These are phyloP conservation scores for Pichia insulana DNA, from an alignment of 805 yeast species.

Conservation along the genomic window DNA sequence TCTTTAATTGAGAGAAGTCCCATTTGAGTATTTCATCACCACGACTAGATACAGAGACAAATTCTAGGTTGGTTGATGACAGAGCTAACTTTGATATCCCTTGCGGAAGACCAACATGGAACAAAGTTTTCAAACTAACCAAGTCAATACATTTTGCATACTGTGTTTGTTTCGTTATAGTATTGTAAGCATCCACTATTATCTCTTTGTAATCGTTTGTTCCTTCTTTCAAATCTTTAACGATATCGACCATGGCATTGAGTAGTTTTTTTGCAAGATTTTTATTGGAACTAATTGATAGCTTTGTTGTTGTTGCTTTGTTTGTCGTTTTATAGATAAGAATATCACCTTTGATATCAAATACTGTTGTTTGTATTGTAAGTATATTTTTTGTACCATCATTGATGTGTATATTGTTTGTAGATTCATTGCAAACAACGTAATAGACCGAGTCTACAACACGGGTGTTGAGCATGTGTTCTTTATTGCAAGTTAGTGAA, in stretches of 20 bases:
- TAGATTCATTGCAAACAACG: not conserved
- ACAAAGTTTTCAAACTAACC: constrained; percentile 29
- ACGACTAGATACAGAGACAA: constrained; percentile 44
- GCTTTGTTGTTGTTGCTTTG: not conserved
- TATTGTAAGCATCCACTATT: constrained; percentile 21
- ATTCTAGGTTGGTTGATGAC: constrained; percentile 51
- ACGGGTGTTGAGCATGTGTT: too few relatives aligned
- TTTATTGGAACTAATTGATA: not conserved
- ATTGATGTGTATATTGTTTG: not conserved
- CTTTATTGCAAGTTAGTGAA: too few relatives aligned
- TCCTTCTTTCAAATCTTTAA: not conserved
- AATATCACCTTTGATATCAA: not conserved
- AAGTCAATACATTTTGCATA: constrained; percentile 43
- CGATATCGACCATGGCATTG: not conserved
- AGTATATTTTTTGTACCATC: not conserved
- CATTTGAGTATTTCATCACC: constrained; percentile 60
- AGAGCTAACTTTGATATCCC: constrained; percentile 54
- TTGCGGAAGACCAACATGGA: constrained; percentile 47
- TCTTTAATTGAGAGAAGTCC: constrained; percentile 42
- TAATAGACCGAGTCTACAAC: not conserved
- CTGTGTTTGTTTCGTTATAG: constrained; percentile 22
- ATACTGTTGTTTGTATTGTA: not conserved
- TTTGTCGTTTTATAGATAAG: not conserved
- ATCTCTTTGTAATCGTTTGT: constrained; percentile 17
- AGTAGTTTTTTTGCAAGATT: not conserved